phyloP scores from a whole-genome alignment of 148 eudicot genomes.

The Rhododendron simsii region DNA sequence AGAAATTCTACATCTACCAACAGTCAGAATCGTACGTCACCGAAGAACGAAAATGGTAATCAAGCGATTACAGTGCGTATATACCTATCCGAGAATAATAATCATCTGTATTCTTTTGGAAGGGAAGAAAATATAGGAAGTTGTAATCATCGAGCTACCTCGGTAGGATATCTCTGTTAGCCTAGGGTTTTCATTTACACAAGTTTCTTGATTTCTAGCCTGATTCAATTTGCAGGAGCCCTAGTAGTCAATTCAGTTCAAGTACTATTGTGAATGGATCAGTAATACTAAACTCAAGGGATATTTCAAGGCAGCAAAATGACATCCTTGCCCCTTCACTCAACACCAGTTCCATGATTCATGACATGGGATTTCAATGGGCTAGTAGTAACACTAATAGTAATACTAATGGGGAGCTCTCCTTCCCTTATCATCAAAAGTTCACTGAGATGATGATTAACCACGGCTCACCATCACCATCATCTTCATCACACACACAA shows the following conservation, averaged over 20 bases:
- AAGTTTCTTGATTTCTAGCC: neutral
- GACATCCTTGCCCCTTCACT: constrained; percentile 18
- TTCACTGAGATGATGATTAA: constrained; percentile 34
- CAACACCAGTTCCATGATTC: constrained; percentile 33
- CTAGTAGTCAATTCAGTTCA: constrained; percentile 27
- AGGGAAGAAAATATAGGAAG: no score
- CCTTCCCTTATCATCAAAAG: constrained; percentile 18
- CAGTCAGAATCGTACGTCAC: no score
- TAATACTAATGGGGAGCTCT: constrained; percentile 30
- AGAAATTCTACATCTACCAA: no score
- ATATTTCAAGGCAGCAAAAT: constrained; percentile 15
- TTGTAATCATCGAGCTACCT: no score
- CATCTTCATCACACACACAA: constrained; percentile 21
- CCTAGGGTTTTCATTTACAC: neutral
- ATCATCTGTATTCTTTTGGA: no score
- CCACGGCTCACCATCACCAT: constrained; percentile 22
- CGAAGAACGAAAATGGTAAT: neutral
- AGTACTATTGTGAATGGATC: constrained; percentile 14
- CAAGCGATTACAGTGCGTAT: neutral
- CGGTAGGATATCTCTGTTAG: no score
- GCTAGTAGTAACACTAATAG: constrained; percentile 14
- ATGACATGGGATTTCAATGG: constrained; percentile 42
- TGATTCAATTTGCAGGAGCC: constrained; percentile 32
- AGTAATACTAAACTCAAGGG: constrained; percentile 14
- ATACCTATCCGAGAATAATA: neutral